Base-by-base conservation (phyloP, 1,139 yeast genomes). In the Kodamaea ohmeri region DNA sequence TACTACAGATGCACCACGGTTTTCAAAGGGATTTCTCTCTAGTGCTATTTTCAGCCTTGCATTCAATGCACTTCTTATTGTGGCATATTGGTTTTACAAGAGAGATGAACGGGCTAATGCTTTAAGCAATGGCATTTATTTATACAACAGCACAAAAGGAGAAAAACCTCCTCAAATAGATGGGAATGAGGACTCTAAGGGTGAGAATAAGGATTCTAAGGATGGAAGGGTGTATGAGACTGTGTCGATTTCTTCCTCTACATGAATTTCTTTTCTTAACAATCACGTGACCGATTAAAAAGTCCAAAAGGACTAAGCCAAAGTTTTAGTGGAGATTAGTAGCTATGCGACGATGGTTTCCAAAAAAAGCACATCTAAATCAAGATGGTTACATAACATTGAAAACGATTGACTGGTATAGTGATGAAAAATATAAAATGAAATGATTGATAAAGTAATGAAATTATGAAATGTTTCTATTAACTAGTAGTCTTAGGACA, bases 81-180 rank as follows among this genome's bases (percentile, higher is more conserved):
- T 39, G 4, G 42, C 40, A 8, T 41, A 39, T 21, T 44, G 38
- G 36, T 41, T 46, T 32, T 46, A 46, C 35, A 46, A 44, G 39
- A 35, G 38, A 25, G 75, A 78, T n/a, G 26, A 46, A 24, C 31
- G 44, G 11, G 35, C 26, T 13, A 21, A 32, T n/a, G 48, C 49
- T 8, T 18, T 35, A 12, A 22, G 37, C 22, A 42, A 44, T 19
- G 49, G 49, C 1, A 45, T 45, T 9, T 41, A 34, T 21, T 31
- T 45, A 17, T 45, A 42, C 35, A 42, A 41, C 25, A 38, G 42
- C 28, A 18, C n/a, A 14, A 34, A 34, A 22, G 36, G 36, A 3
- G 36, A 34, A 20, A 6, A 14, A n/a, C 31, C 31, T n/a, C 36
- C 36, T 7, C 21, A 32, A 7, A 15, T 16, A 15, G 17, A 22